A percentile compares a stretch with the other conserved stretches of the same genome.
These are phyloP conservation scores for Syzygium grande DNA, from an alignment of 345 rosid species.

Conservation along the genomic window DNA sequence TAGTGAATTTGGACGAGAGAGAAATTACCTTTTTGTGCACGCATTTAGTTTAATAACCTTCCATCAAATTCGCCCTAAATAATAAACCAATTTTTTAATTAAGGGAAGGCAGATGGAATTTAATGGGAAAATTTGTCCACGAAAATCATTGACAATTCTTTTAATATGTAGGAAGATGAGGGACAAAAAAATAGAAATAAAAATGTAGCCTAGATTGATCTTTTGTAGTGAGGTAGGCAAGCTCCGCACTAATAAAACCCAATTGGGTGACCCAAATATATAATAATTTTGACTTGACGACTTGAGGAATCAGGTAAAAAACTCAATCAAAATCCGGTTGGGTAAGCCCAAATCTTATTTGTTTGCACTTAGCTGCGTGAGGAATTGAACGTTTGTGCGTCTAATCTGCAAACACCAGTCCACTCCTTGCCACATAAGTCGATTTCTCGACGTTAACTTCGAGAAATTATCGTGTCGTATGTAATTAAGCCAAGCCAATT, in stretches of 20 bases:
- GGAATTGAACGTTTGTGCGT: neutral
- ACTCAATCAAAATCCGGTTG: neutral
- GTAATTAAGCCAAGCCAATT: neutral
- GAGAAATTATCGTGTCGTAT: neutral
- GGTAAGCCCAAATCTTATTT: neutral
- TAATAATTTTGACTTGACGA: neutral
- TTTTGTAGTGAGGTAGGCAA: too few relatives aligned
- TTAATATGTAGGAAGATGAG: too few relatives aligned
- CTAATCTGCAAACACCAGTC: neutral
- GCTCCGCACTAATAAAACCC: too few relatives aligned
- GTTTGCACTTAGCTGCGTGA: neutral
- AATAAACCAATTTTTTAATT: too few relatives aligned
- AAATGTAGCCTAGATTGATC: too few relatives aligned
- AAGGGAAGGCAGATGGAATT: too few relatives aligned
- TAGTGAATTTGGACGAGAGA: neutral
- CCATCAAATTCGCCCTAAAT: too few relatives aligned
- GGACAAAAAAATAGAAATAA: too few relatives aligned
- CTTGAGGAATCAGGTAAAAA: neutral
- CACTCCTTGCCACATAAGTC: neutral
- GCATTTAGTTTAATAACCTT: neutral
- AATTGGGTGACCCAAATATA: neutral
- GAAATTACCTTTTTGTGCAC: neutral
- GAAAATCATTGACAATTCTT: too few relatives aligned
- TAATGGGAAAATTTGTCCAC: too few relatives aligned
- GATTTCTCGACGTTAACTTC: neutral